phyloP scores from a whole-genome alignment of 768 basidiomycete genomes.

The Galerina marginata region DNA sequence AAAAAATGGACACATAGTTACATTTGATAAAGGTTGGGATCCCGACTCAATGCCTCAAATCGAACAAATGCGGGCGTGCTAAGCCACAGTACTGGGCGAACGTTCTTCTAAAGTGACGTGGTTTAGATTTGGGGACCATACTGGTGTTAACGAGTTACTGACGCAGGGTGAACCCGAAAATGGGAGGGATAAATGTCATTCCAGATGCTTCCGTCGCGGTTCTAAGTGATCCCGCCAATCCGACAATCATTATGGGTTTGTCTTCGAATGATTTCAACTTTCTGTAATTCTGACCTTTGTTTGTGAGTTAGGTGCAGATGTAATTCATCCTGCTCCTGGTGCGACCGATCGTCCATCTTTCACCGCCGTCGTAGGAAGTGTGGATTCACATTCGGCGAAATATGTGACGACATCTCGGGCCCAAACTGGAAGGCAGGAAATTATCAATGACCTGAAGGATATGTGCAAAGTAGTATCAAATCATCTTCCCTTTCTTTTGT shows the following conservation, averaged over 20 bases:
- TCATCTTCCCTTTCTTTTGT: too few species aligned
- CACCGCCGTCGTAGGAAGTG: constrained; percentile 80
- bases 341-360: constrained; percentile 80
- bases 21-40: constrained; percentile 58
- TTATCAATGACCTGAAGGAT: constrained; percentile 69
- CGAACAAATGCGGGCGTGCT: constrained; percentile 65
- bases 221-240: constrained; percentile 70
- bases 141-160: not conserved
- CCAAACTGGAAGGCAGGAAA: constrained; percentile 73
- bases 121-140: not conserved
- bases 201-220: constrained; percentile 70
- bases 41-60: constrained; percentile 80
- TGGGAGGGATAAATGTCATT: constrained; percentile 85
- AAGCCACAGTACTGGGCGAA: constrained; percentile 84
- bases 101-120: constrained; percentile 68
- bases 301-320: constrained; percentile 66
- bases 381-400: constrained; percentile 77
- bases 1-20: not conserved
- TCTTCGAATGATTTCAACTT: not conserved
- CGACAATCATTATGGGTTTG: constrained; percentile 80
- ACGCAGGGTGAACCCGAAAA: constrained; percentile 78
- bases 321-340: constrained; percentile 83
- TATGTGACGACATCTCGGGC: constrained; percentile 70
- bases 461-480: constrained; percentile 60
- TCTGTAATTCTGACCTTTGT: not conserved